A percentile compares a stretch with the other conserved stretches of the same genome.
Evolutionary conservation across 1,284 basidiomycete species (phyloP).

Genomic region (Cryptococcus sp.): DNA sequence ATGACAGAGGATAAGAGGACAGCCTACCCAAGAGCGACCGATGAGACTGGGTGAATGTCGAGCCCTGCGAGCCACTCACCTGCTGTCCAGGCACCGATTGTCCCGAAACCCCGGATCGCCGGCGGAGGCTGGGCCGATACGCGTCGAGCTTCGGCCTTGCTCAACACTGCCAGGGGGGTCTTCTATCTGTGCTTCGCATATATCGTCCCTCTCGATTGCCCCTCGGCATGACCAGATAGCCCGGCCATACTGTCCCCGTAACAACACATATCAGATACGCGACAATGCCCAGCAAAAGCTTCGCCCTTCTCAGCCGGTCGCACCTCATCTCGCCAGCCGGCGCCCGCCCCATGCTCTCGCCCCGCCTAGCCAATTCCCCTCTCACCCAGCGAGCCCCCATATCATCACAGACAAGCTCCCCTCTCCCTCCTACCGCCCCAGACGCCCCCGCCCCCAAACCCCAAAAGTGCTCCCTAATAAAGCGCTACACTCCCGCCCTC

Average conservation of each 20-base stretch:
- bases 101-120: too few species aligned
- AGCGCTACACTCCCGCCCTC: conserved; percentile 34
- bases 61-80: too few species aligned
- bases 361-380: neutral
- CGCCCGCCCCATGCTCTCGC: neutral
- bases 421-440: neutral
- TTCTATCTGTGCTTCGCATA: neutral
- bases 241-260: too few species aligned
- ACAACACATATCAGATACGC: too few species aligned
- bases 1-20: too few species aligned
- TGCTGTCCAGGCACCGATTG: too few species aligned
- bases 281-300: too few species aligned
- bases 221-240: neutral
- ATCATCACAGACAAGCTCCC: neutral
- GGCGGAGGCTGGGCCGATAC: neutral
- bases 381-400: neutral
- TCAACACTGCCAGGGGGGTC: conserved; percentile 3
- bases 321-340: too few species aligned
- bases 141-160: neutral
- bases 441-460: neutral
- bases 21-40: too few species aligned
- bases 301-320: too few species aligned
- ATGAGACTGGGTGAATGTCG: too few species aligned
- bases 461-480: conserved; percentile 12
- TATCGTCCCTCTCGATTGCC: neutral